These are phyloP conservation scores for Phytopythium mirpurense DNA, from an alignment of 352 stramenopile species.

Conservation along the genomic window DNA sequence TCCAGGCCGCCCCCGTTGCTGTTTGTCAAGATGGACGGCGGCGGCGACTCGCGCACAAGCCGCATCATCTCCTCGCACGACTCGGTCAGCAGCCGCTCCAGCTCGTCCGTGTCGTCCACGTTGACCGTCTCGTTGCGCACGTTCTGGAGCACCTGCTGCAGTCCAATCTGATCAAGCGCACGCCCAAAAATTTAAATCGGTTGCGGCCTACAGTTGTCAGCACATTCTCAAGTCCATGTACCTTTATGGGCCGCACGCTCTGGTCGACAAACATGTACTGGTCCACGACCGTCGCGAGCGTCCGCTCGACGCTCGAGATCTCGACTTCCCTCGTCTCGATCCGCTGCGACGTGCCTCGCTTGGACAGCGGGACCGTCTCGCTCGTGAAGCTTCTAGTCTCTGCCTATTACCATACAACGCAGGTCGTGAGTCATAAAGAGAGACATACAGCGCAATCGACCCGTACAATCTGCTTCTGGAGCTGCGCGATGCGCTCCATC, in stretches of 20 bases:
- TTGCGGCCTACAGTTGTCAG: neutral
- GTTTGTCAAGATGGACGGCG: conserved; percentile 8
- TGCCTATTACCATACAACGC: too few relatives aligned
- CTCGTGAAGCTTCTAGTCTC: conserved; percentile 38
- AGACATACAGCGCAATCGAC: too few relatives aligned
- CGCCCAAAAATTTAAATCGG: neutral
- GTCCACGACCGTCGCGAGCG: conserved; percentile 64
- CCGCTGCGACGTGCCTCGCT: conserved; percentile 53
- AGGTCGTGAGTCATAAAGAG: too few relatives aligned
- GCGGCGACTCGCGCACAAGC: conserved; percentile 34
- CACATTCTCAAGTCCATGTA: conserved; percentile 18
- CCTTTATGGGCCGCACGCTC: conserved; percentile 71
- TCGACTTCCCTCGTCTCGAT: conserved; percentile 70
- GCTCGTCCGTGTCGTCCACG: conserved; percentile 49
- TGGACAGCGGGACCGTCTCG: conserved; percentile 55
- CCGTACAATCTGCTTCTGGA: conserved; percentile 64
- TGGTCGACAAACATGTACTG: conserved; percentile 84
- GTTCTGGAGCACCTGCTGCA: conserved; percentile 79
- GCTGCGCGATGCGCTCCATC: conserved; percentile 37
- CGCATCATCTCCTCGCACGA: conserved; percentile 78
- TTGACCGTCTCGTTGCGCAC: conserved; percentile 67
- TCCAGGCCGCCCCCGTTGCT: neutral
- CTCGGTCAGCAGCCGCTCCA: conserved; percentile 53
- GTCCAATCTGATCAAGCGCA: conserved; percentile 40
- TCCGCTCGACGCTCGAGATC: conserved; percentile 50